Percentiles rank a stretch among this genome's conserved stretches.
phyloP scores from a whole-genome alignment of 208 protist genomes.

The Trichomonas vaginalis region DNA sequence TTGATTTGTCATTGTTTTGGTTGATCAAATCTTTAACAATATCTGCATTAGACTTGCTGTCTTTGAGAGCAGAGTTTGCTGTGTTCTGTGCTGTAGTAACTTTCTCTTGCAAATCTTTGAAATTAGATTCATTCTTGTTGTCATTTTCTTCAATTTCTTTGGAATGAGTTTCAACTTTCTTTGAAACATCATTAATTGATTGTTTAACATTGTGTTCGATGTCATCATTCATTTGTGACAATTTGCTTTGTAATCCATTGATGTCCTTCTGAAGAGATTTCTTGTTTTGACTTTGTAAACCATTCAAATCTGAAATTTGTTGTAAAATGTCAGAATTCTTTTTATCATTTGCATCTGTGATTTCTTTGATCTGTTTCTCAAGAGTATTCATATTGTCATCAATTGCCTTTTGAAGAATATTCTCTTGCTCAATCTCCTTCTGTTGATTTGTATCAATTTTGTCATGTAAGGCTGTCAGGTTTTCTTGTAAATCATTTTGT shows the following conservation, averaged over 20 bases:
- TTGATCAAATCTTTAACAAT: not conserved
- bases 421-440: not conserved
- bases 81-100: not conserved
- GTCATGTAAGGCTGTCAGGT: not conserved
- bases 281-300: not conserved
- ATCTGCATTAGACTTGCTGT: not conserved
- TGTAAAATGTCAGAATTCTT: not conserved
- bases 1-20: not conserved
- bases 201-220: not conserved
- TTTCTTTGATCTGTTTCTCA: not conserved
- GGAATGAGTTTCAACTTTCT: not conserved
- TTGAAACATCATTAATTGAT: not conserved
- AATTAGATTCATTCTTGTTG: not conserved
- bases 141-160: not conserved
- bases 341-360: not conserved
- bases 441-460: not conserved
- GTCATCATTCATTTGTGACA: not conserved
- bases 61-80: not conserved
- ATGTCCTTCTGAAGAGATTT: not conserved
- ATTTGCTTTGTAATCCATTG: not conserved
- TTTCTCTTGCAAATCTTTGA: not conserved
- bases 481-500: not conserved
- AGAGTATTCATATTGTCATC: not conserved
- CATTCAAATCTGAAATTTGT: not conserved
- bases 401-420: not conserved